These are phyloP conservation scores for Calonectria hongkongensis DNA, from an alignment of 2,329 filamentous ascomycete genomes.

Conservation along the genomic window DNA sequence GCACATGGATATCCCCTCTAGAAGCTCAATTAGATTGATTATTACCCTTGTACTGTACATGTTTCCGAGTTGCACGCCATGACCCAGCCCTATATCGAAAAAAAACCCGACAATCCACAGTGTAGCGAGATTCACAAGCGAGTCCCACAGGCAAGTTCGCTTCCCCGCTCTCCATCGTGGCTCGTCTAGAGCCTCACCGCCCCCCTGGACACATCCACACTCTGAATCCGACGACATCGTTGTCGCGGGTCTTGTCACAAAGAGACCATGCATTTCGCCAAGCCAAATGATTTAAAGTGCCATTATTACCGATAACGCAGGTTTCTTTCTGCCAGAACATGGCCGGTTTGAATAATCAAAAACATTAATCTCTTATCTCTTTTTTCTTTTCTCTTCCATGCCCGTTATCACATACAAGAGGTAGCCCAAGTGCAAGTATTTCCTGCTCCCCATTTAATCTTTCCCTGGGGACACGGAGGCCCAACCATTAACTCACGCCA, in stretches of 20 bases:
- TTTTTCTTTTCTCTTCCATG: not conserved
- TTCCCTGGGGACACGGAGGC: not conserved
- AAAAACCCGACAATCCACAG: not conserved
- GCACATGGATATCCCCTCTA: constrained; percentile 38
- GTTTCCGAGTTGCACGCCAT: not conserved
- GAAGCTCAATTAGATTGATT: constrained; percentile 40
- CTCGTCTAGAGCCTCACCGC: too few relatives aligned
- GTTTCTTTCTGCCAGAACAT: not conserved
- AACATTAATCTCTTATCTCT: not conserved
- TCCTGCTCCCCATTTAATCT: not conserved
- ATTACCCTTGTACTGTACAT: constrained; percentile 20
- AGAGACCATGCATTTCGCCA: not conserved
- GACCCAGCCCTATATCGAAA: not conserved
- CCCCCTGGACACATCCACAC: too few relatives aligned
- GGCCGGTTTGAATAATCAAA: not conserved
- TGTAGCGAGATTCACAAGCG: not conserved
- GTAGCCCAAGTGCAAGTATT: not conserved
- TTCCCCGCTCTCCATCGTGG: not conserved
- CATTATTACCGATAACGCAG: not conserved
- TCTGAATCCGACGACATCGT: too few relatives aligned
- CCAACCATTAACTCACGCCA: not conserved
- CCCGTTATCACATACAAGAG: not conserved
- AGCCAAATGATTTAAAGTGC: not conserved
- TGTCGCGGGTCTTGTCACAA: too few relatives aligned
- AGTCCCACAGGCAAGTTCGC: not conserved